Conservation (phyloP, 1,284 basidiomycete species). For the Apiotrichum montevideense region DNA sequence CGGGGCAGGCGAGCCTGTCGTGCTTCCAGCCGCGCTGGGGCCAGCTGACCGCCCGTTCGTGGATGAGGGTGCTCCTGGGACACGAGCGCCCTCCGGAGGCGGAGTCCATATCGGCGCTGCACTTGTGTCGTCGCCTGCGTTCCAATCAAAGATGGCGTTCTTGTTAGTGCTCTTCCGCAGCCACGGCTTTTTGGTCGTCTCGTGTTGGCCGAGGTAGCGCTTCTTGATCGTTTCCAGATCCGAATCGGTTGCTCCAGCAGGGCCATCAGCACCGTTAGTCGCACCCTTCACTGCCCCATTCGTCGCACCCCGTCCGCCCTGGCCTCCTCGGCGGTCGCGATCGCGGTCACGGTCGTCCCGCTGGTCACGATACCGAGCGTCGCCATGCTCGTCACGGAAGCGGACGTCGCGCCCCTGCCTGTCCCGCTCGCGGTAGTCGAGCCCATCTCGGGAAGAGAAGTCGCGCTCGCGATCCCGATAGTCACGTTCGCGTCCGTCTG, state of each 20-base stretch:
- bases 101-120: constrained; percentile 30
- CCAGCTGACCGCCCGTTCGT: neutral
- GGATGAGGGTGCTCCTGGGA: too few relatives aligned
- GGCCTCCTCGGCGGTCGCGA: neutral
- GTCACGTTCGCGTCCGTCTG: constrained; percentile 6
- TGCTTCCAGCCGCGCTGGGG: neutral
- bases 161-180: constrained; percentile 82
- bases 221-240: constrained; percentile 74
- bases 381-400: too few relatives aligned
- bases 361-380: neutral
- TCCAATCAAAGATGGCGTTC: constrained; percentile 99
- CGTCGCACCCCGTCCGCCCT: neutral
- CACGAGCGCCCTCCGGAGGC: too few relatives aligned
- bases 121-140: constrained; percentile 84
- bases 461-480: constrained; percentile 6
- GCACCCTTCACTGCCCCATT: constrained; percentile 13
- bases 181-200: constrained; percentile 82
- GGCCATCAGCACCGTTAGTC: neutral
- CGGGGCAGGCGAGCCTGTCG: constrained; percentile 11
- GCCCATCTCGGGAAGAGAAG: constrained; percentile 7
- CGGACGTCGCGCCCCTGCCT: neutral
- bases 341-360: constrained; percentile 8
- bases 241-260: constrained; percentile 48
- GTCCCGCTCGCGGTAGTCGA: constrained; percentile 13
- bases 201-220: constrained; percentile 66